Conservation (phyloP, 139 green algal species). For the Ostreobium quekettii region DNA sequence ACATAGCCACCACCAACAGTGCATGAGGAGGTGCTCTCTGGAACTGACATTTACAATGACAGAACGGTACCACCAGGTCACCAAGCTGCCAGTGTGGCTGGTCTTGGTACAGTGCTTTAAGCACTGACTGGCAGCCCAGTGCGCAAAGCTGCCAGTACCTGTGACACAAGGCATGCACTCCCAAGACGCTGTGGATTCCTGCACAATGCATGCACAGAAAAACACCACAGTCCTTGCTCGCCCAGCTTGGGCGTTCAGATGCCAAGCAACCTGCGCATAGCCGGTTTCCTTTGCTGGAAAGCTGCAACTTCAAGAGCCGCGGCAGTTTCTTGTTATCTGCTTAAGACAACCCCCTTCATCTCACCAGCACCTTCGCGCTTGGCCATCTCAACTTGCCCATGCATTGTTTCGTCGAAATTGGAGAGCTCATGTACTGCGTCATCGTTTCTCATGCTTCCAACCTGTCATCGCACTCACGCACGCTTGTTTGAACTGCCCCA, state of each 20-base stretch:
- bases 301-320: conserved; percentile 38
- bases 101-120: too few species aligned
- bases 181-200: conserved; percentile 54
- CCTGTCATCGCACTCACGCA: too few species aligned
- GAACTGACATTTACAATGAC: too few species aligned
- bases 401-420: not conserved
- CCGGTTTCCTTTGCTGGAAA: conserved; percentile 35
- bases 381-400: not conserved
- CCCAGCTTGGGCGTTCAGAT: conserved; percentile 49
- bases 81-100: too few species aligned
- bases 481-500: too few species aligned
- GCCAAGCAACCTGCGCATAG: conserved; percentile 58
- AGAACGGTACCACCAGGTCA: too few species aligned
- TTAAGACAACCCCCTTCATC: conserved; percentile 65
- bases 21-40: too few species aligned
- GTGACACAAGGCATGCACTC: conserved; percentile 61
- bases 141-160: too few species aligned
- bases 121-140: too few species aligned
- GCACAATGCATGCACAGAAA: conserved; percentile 69
- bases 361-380: conserved; percentile 63
- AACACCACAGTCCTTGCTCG: conserved; percentile 56
- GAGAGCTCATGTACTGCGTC: too few species aligned
- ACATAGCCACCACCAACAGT: too few species aligned
- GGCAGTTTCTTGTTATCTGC: conserved; percentile 61
- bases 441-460: too few species aligned